A percentile compares a stretch with the other conserved stretches of the same genome.
Evolutionary conservation across 2,329 filamentous ascomycete species (phyloP).

Genomic region (Pestalotiopsis sp.): DNA sequence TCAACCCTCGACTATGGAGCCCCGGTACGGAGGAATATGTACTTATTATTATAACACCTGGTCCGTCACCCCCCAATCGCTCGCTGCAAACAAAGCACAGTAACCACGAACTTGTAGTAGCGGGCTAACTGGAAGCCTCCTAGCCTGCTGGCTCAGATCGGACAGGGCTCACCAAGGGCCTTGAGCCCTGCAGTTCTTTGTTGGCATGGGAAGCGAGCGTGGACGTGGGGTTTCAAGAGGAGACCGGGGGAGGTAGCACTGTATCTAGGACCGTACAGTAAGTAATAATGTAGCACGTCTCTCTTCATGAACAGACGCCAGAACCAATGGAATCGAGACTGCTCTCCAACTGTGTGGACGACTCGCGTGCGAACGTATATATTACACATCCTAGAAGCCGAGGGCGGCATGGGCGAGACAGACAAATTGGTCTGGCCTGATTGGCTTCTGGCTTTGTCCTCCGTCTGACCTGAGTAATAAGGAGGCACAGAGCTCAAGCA

Average conservation of each 20-base stretch:
- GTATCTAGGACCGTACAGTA: background rate
- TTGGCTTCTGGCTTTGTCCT: background rate
- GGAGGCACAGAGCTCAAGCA: background rate
- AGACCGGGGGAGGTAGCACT: background rate
- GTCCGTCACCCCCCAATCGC: background rate
- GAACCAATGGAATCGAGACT: background rate
- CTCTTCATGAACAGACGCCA: background rate
- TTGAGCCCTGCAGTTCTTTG: background rate
- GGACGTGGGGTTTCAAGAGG: background rate
- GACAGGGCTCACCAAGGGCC: background rate
- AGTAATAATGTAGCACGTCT: background rate
- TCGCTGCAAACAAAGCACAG: background rate
- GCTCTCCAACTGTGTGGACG: constrained; percentile 2
- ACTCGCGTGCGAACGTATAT: background rate
- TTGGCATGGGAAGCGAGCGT: background rate
- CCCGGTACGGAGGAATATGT: background rate
- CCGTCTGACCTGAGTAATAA: background rate
- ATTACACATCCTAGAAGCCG: background rate
- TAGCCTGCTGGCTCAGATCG: background rate
- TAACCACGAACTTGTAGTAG: background rate
- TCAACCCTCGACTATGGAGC: background rate
- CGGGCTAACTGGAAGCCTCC: background rate
- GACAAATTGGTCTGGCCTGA: background rate
- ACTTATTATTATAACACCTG: background rate
- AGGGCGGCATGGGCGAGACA: constrained; percentile 1